Base-by-base conservation (phyloP, 1,139 yeast genomes). In the Blastobotrys aristatus region DNA sequence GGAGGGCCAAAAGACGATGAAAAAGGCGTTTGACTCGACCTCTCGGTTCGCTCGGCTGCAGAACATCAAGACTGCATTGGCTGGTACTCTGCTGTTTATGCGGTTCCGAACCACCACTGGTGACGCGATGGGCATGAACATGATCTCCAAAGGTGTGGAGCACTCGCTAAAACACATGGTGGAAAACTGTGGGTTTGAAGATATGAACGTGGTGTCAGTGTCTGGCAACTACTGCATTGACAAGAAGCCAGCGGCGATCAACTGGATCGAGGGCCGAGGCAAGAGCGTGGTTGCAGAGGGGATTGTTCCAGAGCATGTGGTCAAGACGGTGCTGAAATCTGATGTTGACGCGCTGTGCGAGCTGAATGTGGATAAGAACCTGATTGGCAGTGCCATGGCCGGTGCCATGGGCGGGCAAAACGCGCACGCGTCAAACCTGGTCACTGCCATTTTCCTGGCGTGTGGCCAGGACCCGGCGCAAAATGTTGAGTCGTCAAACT, bases 91-190 rank as follows among this genome's bases (percentile, higher is more conserved):
- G 56, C 73, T 94, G 60, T 92, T 78, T 63, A 84, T 94, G 59
- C 81, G 98, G 61, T 92, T 92, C 74, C 81, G 90, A 65, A 92
- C 99, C 24, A 89, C 96, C 37, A 92, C 99, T 31, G 99, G 99
- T 68, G 99, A 92, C 73, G 98, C 98, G 17, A 92, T 92, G 99
- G 99, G 98, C 57, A 92, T 92, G 99, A 92, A 92, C 66, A 94
- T 92, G 99, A 94, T 92, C 56, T 92, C 98, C 29, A 92, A 92
- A 70, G 99, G 98, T 67, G 97, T 88, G 46, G 99, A 94, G 67
- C 75, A 74, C 65, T 79, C 96, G 1, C 77, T 92, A 63, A 81
- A 82, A 57, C 80, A 76, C 65, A 89, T 92, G 96, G 80, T 77
- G 43, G 88, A 84, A 61, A 89, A 84, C 60, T 84, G 84, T 65